Conservation (phyloP, 495 filamentous ascomycete species). For the Parathielavia appendiculata region DNA sequence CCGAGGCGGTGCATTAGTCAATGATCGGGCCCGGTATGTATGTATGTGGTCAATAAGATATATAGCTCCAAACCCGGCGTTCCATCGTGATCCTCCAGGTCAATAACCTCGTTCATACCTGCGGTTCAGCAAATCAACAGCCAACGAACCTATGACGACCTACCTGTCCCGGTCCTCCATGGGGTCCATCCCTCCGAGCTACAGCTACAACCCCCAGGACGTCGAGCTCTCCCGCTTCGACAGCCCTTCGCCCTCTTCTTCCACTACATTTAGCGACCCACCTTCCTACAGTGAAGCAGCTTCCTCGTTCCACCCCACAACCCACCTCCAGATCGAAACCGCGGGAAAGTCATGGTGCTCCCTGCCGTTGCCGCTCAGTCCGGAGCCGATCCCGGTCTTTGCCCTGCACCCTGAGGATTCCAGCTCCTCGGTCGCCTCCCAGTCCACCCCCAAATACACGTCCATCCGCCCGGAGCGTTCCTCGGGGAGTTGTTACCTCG, state of each 20-base stretch:
- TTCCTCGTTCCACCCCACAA: slow-evolving; percentile 33
- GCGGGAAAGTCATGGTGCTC: slow-evolving; percentile 41
- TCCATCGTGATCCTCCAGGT: too few relatives aligned
- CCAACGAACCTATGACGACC: not conserved
- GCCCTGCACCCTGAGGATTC: slow-evolving; percentile 16
- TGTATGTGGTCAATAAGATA: too few relatives aligned
- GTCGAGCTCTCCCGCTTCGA: slow-evolving; percentile 18
- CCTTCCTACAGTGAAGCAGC: slow-evolving; percentile 7
- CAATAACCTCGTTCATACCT: too few relatives aligned
- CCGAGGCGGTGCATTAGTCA: too few relatives aligned
- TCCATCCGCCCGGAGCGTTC: slow-evolving; percentile 39
- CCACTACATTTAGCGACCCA: not conserved
- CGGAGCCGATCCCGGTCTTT: slow-evolving; percentile 46
- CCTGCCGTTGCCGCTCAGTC: slow-evolving; percentile 37
- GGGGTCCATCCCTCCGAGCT: not conserved
- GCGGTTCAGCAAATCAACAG: not conserved
- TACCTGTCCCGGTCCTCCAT: not conserved
- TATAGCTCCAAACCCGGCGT: too few relatives aligned
- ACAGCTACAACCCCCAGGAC: slow-evolving; percentile 9
- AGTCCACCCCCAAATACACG: slow-evolving; percentile 35
- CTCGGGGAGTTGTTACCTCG: slow-evolving; percentile 41
- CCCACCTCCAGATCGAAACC: slow-evolving; percentile 43
- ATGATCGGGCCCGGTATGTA: too few relatives aligned
- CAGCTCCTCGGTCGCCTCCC: not conserved
- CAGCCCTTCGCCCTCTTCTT: slow-evolving; percentile 7